Evolutionary conservation across 208 protist genomes (phyloP), one percentile per base, ranked within the genome.

Genomic region (Crithidia mellificae): DNA sequence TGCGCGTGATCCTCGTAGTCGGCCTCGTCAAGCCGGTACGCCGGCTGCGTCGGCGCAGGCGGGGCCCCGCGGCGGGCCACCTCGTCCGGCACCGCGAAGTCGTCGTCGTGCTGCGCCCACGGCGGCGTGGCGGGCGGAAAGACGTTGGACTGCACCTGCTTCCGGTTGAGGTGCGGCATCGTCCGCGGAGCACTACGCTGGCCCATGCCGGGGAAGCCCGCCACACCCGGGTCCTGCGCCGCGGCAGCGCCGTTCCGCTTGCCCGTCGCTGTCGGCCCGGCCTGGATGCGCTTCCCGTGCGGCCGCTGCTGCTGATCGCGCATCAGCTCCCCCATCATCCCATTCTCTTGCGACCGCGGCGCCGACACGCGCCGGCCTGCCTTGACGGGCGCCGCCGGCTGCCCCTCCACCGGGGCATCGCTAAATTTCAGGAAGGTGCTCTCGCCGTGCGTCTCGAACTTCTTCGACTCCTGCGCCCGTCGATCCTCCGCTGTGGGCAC

Each of bases 381-480:
- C 15, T 30, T 1, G 36, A 6, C 2, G 63, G 70, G 27, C n/a
- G 43, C 9, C 20, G 41, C 44, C 19, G 41, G 49, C 50, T 72
- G 32, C 12, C 44, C 59, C 2, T 43, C 14, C 2, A 4, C 46
- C 0, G 43, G 70, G 46, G 53, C 56, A 41, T 91, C 81, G 54
- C 74, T 89, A 75, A 95, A 95, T 58, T 78, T 72, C 9, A 95
- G 70, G 65, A 95, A 95, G 50, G 78, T 69, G 51, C 83, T 74
- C 9, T 77, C 70, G 24, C 22, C 70, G 59, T 85, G 74, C 15
- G 63, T 44, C 62, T 84, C 82, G 50, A 89, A 92, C 78, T 77
- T 81, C 43, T 68, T 81, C 41, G 63, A 81, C 54, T 84, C 82
- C 32, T 58, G 29, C 32, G 59, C 64, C 14, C 82, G 78, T 17